These are phyloP conservation scores for Boletus rex-veris DNA, from an alignment of 768 basidiomycete species.

Conservation along the genomic window DNA sequence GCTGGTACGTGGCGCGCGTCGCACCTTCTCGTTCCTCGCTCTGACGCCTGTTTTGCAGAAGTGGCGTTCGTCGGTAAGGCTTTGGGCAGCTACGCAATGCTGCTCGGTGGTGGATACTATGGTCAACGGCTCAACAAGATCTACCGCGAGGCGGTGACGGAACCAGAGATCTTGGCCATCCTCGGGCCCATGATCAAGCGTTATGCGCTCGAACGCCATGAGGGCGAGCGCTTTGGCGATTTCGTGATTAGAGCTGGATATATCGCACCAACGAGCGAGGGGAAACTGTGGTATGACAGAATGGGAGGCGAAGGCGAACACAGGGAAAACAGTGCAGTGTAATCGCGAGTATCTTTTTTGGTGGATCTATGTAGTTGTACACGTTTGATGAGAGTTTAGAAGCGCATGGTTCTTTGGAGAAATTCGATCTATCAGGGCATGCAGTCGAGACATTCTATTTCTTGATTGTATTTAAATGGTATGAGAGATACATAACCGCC, in stretches of 20 bases:
- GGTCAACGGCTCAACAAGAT: conserved; percentile 97
- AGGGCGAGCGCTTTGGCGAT: conserved; percentile 94
- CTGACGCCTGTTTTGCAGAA: conserved; percentile 45
- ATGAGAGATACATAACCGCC: no score
- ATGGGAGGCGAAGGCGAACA: conserved; percentile 76
- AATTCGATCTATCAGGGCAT: no score
- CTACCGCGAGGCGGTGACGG: conserved; percentile 86
- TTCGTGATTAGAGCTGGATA: conserved; percentile 91
- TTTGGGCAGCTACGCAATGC: conserved; percentile 87
- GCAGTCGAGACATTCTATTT: no score
- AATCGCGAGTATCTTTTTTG: not conserved
- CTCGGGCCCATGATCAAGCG: conserved; percentile 91
- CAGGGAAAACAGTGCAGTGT: conserved; percentile 29
- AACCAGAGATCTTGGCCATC: conserved; percentile 88
- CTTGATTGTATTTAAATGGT: no score
- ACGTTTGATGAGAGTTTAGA: no score
- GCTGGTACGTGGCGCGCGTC: conserved; percentile 51
- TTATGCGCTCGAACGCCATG: conserved; percentile 81
- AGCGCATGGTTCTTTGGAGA: no score
- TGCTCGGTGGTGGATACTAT: conserved; percentile 93
- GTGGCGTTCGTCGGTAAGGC: conserved; percentile 97
- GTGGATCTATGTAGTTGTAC: no score
- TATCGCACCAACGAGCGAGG: conserved; percentile 79
- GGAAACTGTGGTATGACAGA: conserved; percentile 82
- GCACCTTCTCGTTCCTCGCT: not conserved